phyloP scores from a whole-genome alignment of 192 early-diverging fungal genomes.

The Funneliformis mosseae region DNA sequence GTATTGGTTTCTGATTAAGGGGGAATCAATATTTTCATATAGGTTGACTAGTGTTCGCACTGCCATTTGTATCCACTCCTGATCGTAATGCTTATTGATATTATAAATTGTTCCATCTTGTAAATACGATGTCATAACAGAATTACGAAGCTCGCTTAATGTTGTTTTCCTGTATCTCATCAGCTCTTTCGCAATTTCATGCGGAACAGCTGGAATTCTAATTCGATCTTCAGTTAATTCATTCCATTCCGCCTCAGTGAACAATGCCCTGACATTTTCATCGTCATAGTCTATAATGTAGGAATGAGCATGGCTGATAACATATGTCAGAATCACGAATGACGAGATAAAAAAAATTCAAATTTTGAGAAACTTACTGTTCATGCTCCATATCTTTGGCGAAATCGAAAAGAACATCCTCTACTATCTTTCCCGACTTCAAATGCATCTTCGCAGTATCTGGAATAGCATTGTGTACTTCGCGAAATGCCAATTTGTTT shows the following conservation, averaged over 20 bases:
- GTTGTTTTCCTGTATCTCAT: conserved; percentile 9
- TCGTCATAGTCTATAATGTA: conserved; percentile 29
- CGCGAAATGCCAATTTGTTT: conserved; percentile 22
- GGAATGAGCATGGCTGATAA: conserved; percentile 25
- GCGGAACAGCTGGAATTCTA: conserved; percentile 11
- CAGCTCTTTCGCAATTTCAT: conserved; percentile 9
- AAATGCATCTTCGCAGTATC: conserved; percentile 15
- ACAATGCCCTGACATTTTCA: conserved; percentile 15
- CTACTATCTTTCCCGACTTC: conserved; percentile 27
- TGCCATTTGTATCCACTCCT: conserved; percentile 13
- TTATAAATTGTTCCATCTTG: conserved; percentile 15
- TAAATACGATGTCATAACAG: conserved; percentile 20
- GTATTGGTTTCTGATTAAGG: conserved; percentile 4
- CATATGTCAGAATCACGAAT: conserved; percentile 24
- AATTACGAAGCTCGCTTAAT: conserved; percentile 23
- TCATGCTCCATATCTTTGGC: conserved; percentile 21
- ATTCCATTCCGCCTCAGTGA: conserved; percentile 26
- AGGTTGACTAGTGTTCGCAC: too few relatives aligned
- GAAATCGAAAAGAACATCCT: conserved; percentile 31
- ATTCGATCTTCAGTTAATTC: conserved; percentile 29
- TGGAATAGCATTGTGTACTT: conserved; percentile 14
- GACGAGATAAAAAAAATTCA: conserved; percentile 6
- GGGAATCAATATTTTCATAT: conserved; percentile 18
- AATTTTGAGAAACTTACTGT: conserved; percentile 29
- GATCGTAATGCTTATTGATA: neutral